Evolutionary conservation across 2,329 filamentous ascomycete genomes (phyloP), one percentile per base, ranked within the genome.

Genomic region (Botrytis squamosa): DNA sequence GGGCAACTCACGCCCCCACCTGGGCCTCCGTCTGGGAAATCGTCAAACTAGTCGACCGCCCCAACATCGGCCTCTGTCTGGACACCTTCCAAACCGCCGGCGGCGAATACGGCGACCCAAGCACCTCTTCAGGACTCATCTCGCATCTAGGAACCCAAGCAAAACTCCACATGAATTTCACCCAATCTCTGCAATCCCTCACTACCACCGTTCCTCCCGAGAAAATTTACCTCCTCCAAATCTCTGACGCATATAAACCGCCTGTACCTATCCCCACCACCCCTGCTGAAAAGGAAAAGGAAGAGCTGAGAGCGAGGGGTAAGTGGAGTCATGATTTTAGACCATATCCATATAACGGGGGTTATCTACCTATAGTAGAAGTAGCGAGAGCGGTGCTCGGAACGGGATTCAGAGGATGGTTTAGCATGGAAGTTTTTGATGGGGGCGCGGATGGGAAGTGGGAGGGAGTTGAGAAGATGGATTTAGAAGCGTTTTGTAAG

Each of bases 71-170:
- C 0, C 83, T 95, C 0, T 95, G 92, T 77, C 86, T 95, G 1
- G 92, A 95, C 77, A 94, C 92, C 0, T 95, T 95, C 82, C 92
- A 95, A 80, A 91, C 88, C 3, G 90, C 88, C 0, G 92, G 91
- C 0, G 88, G 90, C 1, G 92, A 95, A 79, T 94, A 88, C 87
- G 92, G 85, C 0, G 91, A 94, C 77, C 92, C 92, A 0, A 90
- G 88, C 0, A 92, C 90, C 0, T 71, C 81, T 1, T 89, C 88
- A 0, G 92, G 92, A 0, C 77, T 89, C 2, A 81, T 90, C 0
- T 88, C 91, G 73, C 82, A 84, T 25, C 80, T 84, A 0, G 81
- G 82, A 0, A 49, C 79, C 0, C 77, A 78, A 2, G 82, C 85
- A 4, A 82, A 85, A 5, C 77, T 92, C 5, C 82, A 86, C 16